Evolutionary conservation across 1,284 basidiomycete genomes (phyloP).

Genomic region (Uromyces viciae-fabae): DNA sequence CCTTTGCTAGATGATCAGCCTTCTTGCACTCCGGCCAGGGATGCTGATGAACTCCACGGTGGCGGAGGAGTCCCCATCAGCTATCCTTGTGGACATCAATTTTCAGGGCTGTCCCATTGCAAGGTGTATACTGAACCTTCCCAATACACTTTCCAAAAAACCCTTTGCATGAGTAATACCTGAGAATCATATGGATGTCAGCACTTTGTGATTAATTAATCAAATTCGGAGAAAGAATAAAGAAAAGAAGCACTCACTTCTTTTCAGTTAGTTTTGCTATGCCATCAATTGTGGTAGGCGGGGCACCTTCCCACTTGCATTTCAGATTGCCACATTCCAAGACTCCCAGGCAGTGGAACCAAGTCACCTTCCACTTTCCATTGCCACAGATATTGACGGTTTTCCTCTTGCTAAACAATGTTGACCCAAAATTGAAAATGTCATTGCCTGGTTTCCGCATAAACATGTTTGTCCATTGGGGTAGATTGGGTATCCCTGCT

Average conservation of each 20-base stretch:
- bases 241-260: neutral
- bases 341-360: neutral
- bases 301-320: neutral
- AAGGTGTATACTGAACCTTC: neutral
- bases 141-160: neutral
- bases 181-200: neutral
- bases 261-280: neutral
- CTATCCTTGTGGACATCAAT: neutral
- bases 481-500: no score
- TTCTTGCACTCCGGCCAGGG: constrained; percentile 13
- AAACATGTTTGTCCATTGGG: no score
- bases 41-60: constrained; percentile 8
- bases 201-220: neutral
- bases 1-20: neutral
- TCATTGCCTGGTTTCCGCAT: no score
- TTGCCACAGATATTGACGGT: no score
- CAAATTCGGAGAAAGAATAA: neutral
- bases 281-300: no score
- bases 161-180: neutral
- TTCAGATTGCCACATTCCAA: neutral
- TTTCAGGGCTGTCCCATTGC: neutral
- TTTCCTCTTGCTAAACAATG: no score
- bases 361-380: no score
- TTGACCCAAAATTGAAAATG: no score
- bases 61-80: neutral